Evolutionary conservation across 2,329 filamentous ascomycete genomes (phyloP).

Genomic region (Aspergillus sp.): DNA sequence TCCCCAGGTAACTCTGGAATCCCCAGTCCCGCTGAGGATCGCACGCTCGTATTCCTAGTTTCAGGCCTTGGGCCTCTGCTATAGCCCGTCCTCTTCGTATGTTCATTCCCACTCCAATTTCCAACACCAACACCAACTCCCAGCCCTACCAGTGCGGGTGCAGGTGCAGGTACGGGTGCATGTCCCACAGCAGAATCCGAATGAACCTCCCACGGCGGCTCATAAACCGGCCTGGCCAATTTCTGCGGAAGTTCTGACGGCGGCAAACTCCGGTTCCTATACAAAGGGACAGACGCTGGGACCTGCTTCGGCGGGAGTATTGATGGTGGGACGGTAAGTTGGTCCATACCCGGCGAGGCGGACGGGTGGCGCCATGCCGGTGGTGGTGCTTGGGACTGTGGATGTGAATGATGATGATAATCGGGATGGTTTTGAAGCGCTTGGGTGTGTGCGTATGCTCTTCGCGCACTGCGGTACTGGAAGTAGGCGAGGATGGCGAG

Average conservation of each 20-base stretch:
- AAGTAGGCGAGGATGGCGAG: slow-evolving; percentile 9
- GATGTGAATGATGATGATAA: neutral
- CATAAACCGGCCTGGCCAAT: neutral
- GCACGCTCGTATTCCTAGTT: neutral
- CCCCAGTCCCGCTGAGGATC: neutral
- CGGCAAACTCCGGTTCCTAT: neutral
- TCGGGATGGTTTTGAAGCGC: neutral
- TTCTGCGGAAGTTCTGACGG: neutral
- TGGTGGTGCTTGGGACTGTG: neutral
- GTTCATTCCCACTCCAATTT: neutral
- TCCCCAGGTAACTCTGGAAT: slow-evolving; percentile 4
- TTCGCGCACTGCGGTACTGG: neutral
- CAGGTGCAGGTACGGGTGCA: too few relatives aligned
- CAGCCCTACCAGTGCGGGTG: neutral
- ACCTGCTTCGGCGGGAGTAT: neutral
- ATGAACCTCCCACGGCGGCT: neutral
- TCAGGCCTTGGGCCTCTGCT: neutral
- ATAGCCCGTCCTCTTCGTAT: neutral
- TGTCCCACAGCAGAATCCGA: neutral
- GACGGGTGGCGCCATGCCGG: neutral
- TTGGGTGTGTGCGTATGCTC: neutral
- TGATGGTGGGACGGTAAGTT: neutral
- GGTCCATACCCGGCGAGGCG: neutral
- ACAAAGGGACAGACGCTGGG: neutral
- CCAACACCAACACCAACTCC: neutral